A percentile compares a stretch with the other conserved stretches of the same genome.
phyloP scores from a whole-genome alignment of 164 flowering plant genomes.

The Santalum album region DNA sequence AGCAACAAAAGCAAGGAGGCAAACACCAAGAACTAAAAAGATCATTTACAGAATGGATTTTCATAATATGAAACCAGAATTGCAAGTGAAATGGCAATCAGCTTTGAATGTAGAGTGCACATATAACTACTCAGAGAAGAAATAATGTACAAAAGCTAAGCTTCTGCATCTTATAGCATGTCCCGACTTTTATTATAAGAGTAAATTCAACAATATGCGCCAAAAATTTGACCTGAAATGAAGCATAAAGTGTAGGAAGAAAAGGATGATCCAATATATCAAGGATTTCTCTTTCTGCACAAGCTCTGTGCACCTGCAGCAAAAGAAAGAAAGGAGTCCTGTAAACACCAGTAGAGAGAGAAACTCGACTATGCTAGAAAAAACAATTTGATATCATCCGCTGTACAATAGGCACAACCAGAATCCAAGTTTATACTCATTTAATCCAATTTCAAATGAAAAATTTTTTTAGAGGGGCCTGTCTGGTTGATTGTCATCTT shows the following conservation, averaged over 20 bases:
- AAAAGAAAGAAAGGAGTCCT: slow-evolving; percentile 10
- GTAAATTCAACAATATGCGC: not conserved
- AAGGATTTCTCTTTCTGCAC: slow-evolving; percentile 96
- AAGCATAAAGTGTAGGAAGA: slow-evolving; percentile 96
- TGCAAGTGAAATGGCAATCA: not conserved
- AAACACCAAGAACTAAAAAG: not conserved
- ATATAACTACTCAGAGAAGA: not conserved
- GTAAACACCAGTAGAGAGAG: not conserved
- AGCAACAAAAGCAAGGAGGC: not conserved
- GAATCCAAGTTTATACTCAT: too few relatives aligned
- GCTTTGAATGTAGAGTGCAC: not conserved
- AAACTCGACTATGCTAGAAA: too few relatives aligned
- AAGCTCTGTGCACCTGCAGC: slow-evolving; percentile 91
- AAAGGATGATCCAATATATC: slow-evolving; percentile 96
- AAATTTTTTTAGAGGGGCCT: too few relatives aligned
- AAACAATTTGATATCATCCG: too few relatives aligned
- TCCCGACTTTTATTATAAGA: too few relatives aligned
- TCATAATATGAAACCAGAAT: not conserved
- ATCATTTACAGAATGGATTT: not conserved
- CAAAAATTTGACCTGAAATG: slow-evolving; percentile 69
- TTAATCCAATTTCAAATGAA: too few relatives aligned
- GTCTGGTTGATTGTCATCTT: too few relatives aligned
- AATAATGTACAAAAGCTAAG: not conserved
- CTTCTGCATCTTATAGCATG: not conserved
- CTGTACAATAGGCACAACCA: too few relatives aligned